Evolutionary conservation across 208 protist species (phyloP).

Genomic region (Sergeia podlipaevii): DNA sequence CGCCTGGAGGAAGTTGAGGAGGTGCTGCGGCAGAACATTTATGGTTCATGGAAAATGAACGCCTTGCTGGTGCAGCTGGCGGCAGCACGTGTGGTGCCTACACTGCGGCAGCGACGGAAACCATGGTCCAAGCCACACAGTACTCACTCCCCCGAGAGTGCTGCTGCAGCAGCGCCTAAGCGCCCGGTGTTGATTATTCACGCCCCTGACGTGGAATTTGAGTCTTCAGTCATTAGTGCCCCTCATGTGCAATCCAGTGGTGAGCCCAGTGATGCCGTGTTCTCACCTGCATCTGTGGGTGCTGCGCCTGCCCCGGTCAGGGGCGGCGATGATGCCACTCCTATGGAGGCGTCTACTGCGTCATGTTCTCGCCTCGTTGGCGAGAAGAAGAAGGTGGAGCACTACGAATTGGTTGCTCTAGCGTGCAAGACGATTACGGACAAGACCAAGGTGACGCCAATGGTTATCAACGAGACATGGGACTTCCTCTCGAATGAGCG

Average conservation of each 20-base stretch:
- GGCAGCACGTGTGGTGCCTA: slow-evolving; percentile 55
- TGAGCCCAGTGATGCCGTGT: neutral
- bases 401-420: slow-evolving; percentile 75
- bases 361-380: slow-evolving; percentile 10
- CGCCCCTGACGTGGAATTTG: slow-evolving; percentile 46
- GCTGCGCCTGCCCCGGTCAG: neutral
- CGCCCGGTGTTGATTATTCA: slow-evolving; percentile 56
- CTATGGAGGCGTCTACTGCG: slow-evolving; percentile 1
- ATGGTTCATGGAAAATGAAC: slow-evolving; percentile 55
- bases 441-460: slow-evolving; percentile 21
- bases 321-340: slow-evolving; percentile 5
- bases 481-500: slow-evolving; percentile 63
- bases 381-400: slow-evolving; percentile 41
- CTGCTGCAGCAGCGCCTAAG: neutral
- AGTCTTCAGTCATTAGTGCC: slow-evolving; percentile 14
- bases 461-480: slow-evolving; percentile 57
- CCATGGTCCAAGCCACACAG: slow-evolving; percentile 12
- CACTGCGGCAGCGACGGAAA: slow-evolving; percentile 43
- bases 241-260: too few relatives aligned
- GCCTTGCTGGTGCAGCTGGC: slow-evolving; percentile 53
- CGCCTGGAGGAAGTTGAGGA: slow-evolving; percentile 67
- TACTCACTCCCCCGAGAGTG: neutral
- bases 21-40: slow-evolving; percentile 48
- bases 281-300: neutral
- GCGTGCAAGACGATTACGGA: slow-evolving; percentile 45